These are phyloP conservation scores for Monosporascus sp. DNA, from an alignment of 2,329 filamentous ascomycete genomes.

Conservation along the genomic window DNA sequence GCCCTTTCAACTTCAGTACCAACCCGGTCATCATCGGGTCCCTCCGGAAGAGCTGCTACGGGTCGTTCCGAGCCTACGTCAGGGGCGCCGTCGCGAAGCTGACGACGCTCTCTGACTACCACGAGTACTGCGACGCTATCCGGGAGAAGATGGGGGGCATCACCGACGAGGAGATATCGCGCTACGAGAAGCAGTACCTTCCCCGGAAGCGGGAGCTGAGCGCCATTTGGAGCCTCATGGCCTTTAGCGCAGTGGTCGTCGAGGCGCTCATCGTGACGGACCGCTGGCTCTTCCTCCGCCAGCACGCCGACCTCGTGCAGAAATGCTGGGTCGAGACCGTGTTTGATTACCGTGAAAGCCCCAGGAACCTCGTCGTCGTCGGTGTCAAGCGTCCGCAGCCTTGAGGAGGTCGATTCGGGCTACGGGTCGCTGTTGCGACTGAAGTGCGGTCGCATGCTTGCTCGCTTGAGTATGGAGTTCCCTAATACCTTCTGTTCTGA, in stretches of 20 bases:
- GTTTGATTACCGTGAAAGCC: constrained; percentile 82
- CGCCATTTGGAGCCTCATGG: constrained; percentile 91
- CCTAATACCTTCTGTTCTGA: too few relatives aligned
- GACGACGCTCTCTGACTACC: constrained; percentile 49
- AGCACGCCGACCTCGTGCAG: constrained; percentile 64
- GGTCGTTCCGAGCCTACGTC: constrained; percentile 69
- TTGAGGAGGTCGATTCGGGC: constrained; percentile 4
- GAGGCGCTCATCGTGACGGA: constrained; percentile 89
- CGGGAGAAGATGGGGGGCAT: constrained; percentile 60
- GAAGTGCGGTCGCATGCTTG: too few relatives aligned
- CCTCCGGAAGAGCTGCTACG: constrained; percentile 73
- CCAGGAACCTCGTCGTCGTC: constrained; percentile 87
- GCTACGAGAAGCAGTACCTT: constrained; percentile 61
- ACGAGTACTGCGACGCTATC: constrained; percentile 52
- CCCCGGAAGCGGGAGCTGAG: constrained; percentile 74
- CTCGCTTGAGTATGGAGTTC: too few relatives aligned
- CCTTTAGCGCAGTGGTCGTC: constrained; percentile 82
- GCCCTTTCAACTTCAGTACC: constrained; percentile 53
- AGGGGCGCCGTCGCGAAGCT: constrained; percentile 77
- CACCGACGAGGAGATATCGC: constrained; percentile 67
- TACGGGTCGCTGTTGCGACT: background rate
- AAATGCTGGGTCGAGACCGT: constrained; percentile 89
- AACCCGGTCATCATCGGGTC: constrained; percentile 84
- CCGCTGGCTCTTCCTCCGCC: constrained; percentile 78
- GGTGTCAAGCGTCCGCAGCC: constrained; percentile 63